Evolutionary conservation across 2,329 filamentous ascomycete species (phyloP), one percentile per base, ranked within the genome.

Genomic region (Trichoderma atroviride): DNA sequence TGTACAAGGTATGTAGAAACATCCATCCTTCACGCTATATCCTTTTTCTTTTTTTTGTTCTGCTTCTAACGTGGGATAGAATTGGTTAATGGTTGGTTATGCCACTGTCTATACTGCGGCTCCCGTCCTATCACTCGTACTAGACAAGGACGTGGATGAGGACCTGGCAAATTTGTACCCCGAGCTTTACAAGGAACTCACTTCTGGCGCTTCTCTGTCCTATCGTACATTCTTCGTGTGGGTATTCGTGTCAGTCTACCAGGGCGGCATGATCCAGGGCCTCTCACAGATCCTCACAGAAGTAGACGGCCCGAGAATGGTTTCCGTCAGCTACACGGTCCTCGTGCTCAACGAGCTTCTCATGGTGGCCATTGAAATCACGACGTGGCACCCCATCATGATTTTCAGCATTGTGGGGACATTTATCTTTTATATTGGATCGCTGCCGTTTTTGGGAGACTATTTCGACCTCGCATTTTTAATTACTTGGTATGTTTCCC

Each of bases 151-250:
- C 75, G 95, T 99, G 5, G 94, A 98, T 76, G 95, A 98, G 81
- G 89, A 91, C 64, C 86, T 99, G 5, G 94, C 96, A 24, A 97
- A 96, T 74, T 86, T 99, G 5, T 99, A 99, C 78, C 96, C 96
- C 0, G 96, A 99, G 76, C 87, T 99, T 2, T 99, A 99, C 86
- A 97, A 97, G 78, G 96, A 99, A 78, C 85, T 99, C n/a, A 97
- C 95, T 0, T 88, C 89, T 0, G 95, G 95, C 11, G 90, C 92
- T 16, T 94, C 91, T 5, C 86, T 99, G 22, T 94, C 91, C 63
- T 98, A 98, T 81, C 89, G 91, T 67, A 97, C 94, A 13, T 99
- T 99, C 82, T 97, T 97, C 82, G 89, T 95, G 72, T 99, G 96
- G 96, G 93, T 98, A 6, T 85, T 94, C 19, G 93, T 99, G 13